These are phyloP conservation scores for Exophiala viscosa DNA, from an alignment of 2,329 filamentous ascomycete genomes.

Conservation along the genomic window DNA sequence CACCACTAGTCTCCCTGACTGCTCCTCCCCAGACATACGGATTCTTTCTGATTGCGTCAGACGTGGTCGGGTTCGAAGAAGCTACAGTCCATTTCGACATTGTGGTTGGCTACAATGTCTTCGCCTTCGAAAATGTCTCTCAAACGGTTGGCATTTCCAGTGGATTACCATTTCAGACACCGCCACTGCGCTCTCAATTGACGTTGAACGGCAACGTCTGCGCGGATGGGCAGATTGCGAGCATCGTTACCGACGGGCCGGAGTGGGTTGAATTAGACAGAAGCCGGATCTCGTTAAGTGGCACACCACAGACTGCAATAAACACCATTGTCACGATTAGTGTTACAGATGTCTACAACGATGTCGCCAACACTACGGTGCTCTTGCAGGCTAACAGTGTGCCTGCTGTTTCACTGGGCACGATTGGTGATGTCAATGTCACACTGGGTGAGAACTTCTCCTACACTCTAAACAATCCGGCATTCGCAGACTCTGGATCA, in stretches of 20 bases:
- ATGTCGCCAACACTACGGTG: constrained; percentile 58
- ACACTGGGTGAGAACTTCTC: constrained; percentile 48
- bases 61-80: constrained; percentile 72
- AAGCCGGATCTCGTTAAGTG: constrained; percentile 59
- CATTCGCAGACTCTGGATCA: constrained; percentile 4
- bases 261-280: constrained; percentile 67
- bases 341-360: constrained; percentile 57
- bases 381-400: constrained; percentile 40
- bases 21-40: constrained; percentile 69
- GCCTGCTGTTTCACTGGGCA: constrained; percentile 37
- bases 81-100: constrained; percentile 65
- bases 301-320: constrained; percentile 56
- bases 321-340: constrained; percentile 61
- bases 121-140: constrained; percentile 59
- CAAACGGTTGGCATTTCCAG: constrained; percentile 57
- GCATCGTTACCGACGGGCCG: constrained; percentile 56
- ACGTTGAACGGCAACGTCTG: constrained; percentile 57
- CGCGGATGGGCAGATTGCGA: constrained; percentile 48
- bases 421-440: constrained; percentile 46
- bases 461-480: background rate
- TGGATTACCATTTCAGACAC: constrained; percentile 52
- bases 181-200: constrained; percentile 50
- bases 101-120: constrained; percentile 65
- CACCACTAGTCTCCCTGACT: constrained; percentile 59
- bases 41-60: constrained; percentile 71